Conservation (phyloP, 352 stramenopile species). For the Thalassiosira exigua region DNA sequence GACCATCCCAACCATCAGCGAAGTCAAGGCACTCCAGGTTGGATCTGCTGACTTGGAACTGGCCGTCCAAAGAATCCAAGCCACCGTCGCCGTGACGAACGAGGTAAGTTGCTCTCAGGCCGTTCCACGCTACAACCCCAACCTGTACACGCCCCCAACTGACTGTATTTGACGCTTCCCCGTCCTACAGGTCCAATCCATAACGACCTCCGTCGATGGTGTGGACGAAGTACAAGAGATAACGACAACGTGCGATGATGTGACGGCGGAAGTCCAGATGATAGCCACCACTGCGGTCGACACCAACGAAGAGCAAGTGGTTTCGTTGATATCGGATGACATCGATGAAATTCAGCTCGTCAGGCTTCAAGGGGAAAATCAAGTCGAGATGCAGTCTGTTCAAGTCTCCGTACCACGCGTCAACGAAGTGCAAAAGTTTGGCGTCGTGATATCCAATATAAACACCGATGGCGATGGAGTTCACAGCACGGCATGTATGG, state of each 20-base stretch:
- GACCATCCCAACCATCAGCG: conserved; percentile 89
- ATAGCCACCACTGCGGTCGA: conserved; percentile 92
- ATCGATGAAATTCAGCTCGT: conserved; percentile 92
- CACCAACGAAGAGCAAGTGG: conserved; percentile 90
- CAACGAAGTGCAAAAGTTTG: conserved; percentile 89
- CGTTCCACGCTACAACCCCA: too few species aligned
- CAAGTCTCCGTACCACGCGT: conserved; percentile 84
- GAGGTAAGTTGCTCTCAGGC: too few species aligned
- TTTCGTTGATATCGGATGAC: conserved; percentile 88
- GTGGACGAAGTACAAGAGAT: conserved; percentile 92
- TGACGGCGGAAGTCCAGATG: conserved; percentile 92
- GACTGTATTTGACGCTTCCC: too few species aligned
- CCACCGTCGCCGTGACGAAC: conserved; percentile 93
- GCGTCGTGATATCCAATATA: conserved; percentile 85
- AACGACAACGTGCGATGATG: conserved; percentile 85
- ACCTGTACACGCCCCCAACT: too few species aligned
- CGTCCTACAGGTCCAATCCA: conserved; percentile 92
- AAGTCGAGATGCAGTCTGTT: conserved; percentile 90
- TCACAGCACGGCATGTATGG: conserved; percentile 55
- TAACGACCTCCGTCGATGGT: conserved; percentile 89
- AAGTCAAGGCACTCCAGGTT: conserved; percentile 90
- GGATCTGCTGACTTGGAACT: conserved; percentile 86
- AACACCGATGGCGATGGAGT: conserved; percentile 76
- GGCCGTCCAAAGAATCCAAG: conserved; percentile 93
- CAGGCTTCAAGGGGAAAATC: conserved; percentile 84